Evolutionary conservation across 805 yeast species (phyloP).

Genomic region (Yamadazyma kitorensis): DNA sequence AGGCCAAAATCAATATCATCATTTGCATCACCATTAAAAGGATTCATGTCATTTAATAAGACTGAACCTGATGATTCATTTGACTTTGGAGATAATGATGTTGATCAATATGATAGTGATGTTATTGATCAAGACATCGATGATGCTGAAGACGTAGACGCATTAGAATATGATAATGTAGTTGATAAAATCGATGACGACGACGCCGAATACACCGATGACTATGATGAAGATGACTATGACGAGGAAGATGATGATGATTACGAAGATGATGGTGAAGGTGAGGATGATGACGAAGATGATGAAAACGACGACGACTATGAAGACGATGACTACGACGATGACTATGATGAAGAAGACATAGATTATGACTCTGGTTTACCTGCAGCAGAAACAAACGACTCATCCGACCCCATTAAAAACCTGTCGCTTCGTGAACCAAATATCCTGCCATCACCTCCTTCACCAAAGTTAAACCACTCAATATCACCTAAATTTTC

Average conservation of each 20-base stretch:
- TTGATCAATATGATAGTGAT: slow-evolving; percentile 22
- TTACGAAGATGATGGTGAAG: slow-evolving; percentile 12
- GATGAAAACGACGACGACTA: slow-evolving; percentile 13
- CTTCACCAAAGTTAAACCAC: no score
- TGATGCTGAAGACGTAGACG: slow-evolving; percentile 6
- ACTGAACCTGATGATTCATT: slow-evolving; percentile 20
- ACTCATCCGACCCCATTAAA: no score
- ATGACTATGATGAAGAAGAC: slow-evolving; percentile 7
- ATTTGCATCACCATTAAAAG: slow-evolving; percentile 40
- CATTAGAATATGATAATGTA: slow-evolving; percentile 8
- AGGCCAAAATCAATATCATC: slow-evolving; percentile 35
- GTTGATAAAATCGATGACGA: slow-evolving; percentile 17
- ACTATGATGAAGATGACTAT: slow-evolving; percentile 12
- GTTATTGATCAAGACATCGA: slow-evolving; percentile 18
- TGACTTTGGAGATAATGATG: slow-evolving; percentile 27
- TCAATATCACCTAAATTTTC: background rate
- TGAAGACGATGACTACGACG: slow-evolving; percentile 13
- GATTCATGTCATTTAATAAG: slow-evolving; percentile 37
- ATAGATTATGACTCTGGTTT: slow-evolving; percentile 7
- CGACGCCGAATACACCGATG: slow-evolving; percentile 14
- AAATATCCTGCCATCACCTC: no score
- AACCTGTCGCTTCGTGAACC: no score
- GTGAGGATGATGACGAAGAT: slow-evolving; percentile 8
- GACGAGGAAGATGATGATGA: slow-evolving; percentile 15
- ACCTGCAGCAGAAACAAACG: slow-evolving; percentile 2